Evolutionary conservation across 2,329 filamentous ascomycete species (phyloP), one percentile per base, ranked within the genome.

Genomic region (Aspergillus candidus): DNA sequence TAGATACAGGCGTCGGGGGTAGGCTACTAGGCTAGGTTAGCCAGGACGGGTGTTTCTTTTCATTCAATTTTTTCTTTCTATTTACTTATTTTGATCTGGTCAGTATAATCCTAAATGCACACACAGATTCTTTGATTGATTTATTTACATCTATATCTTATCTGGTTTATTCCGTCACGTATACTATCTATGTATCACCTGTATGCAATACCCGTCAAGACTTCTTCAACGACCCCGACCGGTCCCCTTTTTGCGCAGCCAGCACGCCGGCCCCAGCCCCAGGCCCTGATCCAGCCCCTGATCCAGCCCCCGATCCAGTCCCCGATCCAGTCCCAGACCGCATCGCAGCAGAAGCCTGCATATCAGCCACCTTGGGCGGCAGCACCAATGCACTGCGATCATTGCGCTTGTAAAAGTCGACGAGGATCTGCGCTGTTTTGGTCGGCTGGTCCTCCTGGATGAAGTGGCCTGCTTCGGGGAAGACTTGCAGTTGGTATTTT

Each of bases 401-500:
- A 61, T 98, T 98, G 41, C 93, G 76, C 54, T 83, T 84, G 60
- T 93, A 91, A 62, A 98, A 97, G 62, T 98, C 93, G 2, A 86
- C 86, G 40, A 97, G 72, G 7, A 88, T 78, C 55, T 85, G 75
- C 1, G 93, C 93, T 35, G 86, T 94, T 72, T 91, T 94, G 59
- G 89, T 86, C 0, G 93, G 90, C 39, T 91, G 78, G 64, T 98
- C 93, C 66, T 98, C 93, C 53, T 98, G 93, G 44, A 98, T 82
- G 60, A 98, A 98, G 65, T 98, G 93, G 0, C 93, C 93, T 1
- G 93, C 89, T 62, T 95, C 88, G 1, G 93, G 90, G 57, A 97
- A 86, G 6, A 98, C 90, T 56, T 95, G 87, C 36, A 98, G 73
- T 45, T 94, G 89, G 62, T 97, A 98, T 75, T 97, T 97, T 4